Conservation (phyloP, 805 yeast genomes). For the Brettanomyces custersianus region DNA sequence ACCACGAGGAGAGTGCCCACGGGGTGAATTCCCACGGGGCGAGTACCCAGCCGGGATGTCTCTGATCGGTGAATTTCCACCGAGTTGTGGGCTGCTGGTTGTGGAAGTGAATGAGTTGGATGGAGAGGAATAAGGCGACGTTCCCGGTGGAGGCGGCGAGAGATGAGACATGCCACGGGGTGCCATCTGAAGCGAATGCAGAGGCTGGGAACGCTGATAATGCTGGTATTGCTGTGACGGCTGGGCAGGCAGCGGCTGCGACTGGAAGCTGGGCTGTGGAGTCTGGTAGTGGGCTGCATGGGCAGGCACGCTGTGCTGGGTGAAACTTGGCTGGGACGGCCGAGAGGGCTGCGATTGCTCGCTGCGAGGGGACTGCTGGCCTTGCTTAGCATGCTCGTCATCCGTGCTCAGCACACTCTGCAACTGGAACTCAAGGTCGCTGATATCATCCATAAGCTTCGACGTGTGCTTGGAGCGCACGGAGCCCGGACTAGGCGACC, state of each 20-base stretch:
- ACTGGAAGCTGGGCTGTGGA: too few relatives aligned
- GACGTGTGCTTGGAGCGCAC: slow-evolving; percentile 1
- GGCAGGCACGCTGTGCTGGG: background rate
- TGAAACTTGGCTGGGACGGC: too few relatives aligned
- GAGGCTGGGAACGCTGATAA: too few relatives aligned
- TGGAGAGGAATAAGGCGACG: slow-evolving; percentile 1
- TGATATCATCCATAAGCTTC: slow-evolving; percentile 19
- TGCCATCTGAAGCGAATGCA: too few relatives aligned
- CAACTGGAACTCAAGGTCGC: slow-evolving; percentile 19
- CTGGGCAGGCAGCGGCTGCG: background rate
- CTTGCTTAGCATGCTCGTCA: background rate
- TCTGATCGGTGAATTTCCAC: too few relatives aligned
- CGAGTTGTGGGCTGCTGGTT: too few relatives aligned
- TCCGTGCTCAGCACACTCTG: slow-evolving; percentile 13
- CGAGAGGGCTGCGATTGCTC: too few relatives aligned
- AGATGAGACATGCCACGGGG: background rate
- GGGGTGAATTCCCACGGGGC: too few relatives aligned
- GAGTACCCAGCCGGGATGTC: too few relatives aligned
- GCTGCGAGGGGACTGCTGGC: too few relatives aligned
- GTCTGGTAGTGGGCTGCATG: slow-evolving; percentile 2
- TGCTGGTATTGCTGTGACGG: slow-evolving; percentile 1
- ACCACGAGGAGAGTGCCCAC: too few relatives aligned
- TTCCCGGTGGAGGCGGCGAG: background rate
- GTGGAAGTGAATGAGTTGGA: background rate
- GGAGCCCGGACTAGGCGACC: background rate